phyloP scores from a whole-genome alignment of 805 yeast species.

The Barnettozyma vustinii region DNA sequence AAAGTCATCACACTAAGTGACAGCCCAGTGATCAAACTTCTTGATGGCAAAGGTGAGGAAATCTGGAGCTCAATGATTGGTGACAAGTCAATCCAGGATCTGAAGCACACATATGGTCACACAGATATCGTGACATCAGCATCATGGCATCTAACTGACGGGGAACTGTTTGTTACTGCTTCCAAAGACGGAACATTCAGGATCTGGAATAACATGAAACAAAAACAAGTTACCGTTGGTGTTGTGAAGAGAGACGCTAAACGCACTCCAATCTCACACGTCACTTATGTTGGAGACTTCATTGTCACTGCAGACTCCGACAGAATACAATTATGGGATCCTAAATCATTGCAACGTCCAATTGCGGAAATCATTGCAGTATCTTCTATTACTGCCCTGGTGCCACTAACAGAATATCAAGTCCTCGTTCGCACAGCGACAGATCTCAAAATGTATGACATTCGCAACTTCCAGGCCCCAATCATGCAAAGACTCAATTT shows the following conservation, averaged over 20 bases:
- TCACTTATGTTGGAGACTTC: not conserved
- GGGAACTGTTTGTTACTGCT: conserved; percentile 15
- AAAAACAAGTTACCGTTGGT: conserved; percentile 15
- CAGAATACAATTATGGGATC: conserved; percentile 17
- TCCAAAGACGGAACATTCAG: conserved; percentile 25
- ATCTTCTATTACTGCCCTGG: not conserved
- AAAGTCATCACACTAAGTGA: conserved; percentile 10
- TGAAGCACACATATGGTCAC: conserved; percentile 25
- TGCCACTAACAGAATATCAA: not conserved
- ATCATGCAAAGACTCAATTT: conserved; percentile 13
- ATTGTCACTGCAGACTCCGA: conserved; percentile 10
- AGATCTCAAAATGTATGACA: conserved; percentile 20
- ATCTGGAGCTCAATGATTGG: conserved; percentile 18
- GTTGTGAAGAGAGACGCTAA: conserved; percentile 14
- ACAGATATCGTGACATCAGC: conserved; percentile 21
- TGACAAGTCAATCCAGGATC: conserved; percentile 24
- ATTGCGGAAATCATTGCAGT: not conserved
- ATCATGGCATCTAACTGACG: conserved; percentile 9
- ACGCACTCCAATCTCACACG: conserved; percentile 12
- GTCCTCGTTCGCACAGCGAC: conserved; percentile 7
- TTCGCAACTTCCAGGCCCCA: conserved; percentile 17
- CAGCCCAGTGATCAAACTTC: conserved; percentile 16
- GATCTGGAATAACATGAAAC: conserved; percentile 19
- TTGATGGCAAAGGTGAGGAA: conserved; percentile 12
- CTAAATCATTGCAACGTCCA: conserved; percentile 10